Evolutionary conservation across 1,139 yeast species (phyloP), one percentile per base, ranked within the genome.

Genomic region (Geotrichum siamense): DNA sequence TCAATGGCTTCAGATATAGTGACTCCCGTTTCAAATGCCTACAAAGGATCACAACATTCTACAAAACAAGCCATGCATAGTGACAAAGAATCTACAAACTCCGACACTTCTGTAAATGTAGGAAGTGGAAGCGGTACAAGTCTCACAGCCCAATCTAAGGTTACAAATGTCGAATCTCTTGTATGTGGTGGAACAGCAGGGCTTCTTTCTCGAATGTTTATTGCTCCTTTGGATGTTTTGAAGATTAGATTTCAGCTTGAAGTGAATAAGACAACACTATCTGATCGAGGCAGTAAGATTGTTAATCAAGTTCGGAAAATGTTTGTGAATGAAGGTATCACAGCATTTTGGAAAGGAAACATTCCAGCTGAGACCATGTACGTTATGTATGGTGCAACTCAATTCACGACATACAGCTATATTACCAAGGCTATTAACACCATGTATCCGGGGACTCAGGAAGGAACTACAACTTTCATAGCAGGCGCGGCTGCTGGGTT

Each of bases 311-410:
- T 71, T 25, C 43, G 41, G 12, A 58, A 65, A 1, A 69, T 78
- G 1, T 54, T 64, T 1, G 53, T 55, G 15, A 67, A 70, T 23
- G 86, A 80, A 55, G 85, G 86, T 2, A n/a, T 73, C 0, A 51
- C 57, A 10, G 79, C 89, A 0, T 69, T 91, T 19, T 91, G 97
- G 97, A 89, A 87, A 61, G 98, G 98, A 0, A 91, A 91, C 60
- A 75, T 85, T 0, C 95, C 98, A 0, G 98, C 97, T 0, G 89
- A 86, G 53, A 63, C 79, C 34, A 74, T 91, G 77, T 91, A 91
- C 58, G 70, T 91, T 15, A 53, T 83, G 19, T 91, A 91, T 56
- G 96, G 97, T 10, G 87, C 85, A 1, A 68, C 77, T 1, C 97
- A 91, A 60, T 91, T 91, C 63, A 70, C 91, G 1, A 67, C 86